phyloP scores from a whole-genome alignment of 306 rosid species.

The Potentilla sterilis region DNA sequence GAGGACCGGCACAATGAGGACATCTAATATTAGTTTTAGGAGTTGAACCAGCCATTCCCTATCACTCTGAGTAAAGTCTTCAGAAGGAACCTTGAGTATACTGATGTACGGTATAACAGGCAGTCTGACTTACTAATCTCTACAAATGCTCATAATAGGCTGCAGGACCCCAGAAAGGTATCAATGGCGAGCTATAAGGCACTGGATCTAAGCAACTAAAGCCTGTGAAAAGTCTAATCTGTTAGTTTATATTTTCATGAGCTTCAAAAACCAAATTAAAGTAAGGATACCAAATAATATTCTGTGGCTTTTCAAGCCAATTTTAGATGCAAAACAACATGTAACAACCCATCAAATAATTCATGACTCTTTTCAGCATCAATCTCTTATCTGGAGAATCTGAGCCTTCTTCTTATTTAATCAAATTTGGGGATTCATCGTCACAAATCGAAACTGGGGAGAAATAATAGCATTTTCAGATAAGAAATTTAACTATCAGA shows the following conservation, averaged over 20 bases:
- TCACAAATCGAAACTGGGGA: background rate
- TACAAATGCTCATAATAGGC: background rate
- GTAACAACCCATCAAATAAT: too few relatives aligned
- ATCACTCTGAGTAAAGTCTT: background rate
- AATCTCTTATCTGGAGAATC: background rate
- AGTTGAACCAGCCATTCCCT: constrained; percentile 22
- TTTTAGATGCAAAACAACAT: background rate
- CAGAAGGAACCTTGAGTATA: background rate
- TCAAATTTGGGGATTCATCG: background rate
- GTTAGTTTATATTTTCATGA: background rate
- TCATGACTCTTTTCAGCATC: too few relatives aligned
- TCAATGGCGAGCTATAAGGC: background rate
- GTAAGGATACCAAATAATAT: too few relatives aligned
- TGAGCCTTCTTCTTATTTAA: background rate
- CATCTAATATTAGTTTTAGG: constrained; percentile 40
- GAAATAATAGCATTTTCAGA: too few relatives aligned
- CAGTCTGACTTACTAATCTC: background rate
- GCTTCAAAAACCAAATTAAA: background rate
- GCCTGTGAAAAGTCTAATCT: background rate
- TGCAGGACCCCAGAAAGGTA: background rate
- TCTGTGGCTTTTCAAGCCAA: background rate
- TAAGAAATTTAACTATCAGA: too few relatives aligned
- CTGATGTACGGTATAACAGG: background rate
- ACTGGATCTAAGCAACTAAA: background rate
- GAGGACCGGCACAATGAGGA: constrained; percentile 86